Base-by-base conservation (phyloP, 495 filamentous ascomycete genomes). In the Talaromyces adpressus region DNA sequence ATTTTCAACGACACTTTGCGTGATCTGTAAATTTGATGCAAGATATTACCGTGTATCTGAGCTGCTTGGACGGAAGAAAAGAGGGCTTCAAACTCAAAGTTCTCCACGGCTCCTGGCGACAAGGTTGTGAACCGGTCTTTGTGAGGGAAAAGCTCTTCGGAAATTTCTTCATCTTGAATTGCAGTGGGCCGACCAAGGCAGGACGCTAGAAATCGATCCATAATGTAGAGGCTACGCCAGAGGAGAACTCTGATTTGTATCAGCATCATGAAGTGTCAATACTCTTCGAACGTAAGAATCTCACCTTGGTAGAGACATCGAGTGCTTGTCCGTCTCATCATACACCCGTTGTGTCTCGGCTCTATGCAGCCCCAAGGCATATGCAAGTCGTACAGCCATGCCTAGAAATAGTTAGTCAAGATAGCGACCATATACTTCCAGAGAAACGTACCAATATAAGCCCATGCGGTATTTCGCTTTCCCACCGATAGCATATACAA, bases 101-200 rank as follows among this genome's bases (percentile, higher is more conserved):
- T 62, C 3, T 62, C 60, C 22, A 62, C 12, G 2, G 29, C 29
- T 29, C 45, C 45, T 22, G 60, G 60, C 1, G 60, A 20, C 11
- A 41, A 20, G 23, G 9, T 27, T n/a, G 6, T 62, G 14, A 58
- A 25, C 6, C 45, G 6, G 5, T 62, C 60, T 32, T 34, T 62
- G 12, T 39, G 27, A 5, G 60, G 60, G 6, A 83, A 68, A 12
- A 73, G 74, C 49, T 79, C 72, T 8, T 77, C 81, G 34, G 79
- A 85, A 71, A 84, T 86, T 66, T 87, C 85, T 41, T 85, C 82
- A 64, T 86, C 82, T n/a, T 77, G 77, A 23, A 88, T 88, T 25
- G 83, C 78, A 30, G 82, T 81, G 0, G 85, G 85, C 27, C 84
- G 80, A 16, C 85, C 85, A 2, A 88, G 72, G 8, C 82, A 83